Evolutionary conservation across 2,329 filamentous ascomycete genomes (phyloP).

Genomic region (Xylaria sp.): DNA sequence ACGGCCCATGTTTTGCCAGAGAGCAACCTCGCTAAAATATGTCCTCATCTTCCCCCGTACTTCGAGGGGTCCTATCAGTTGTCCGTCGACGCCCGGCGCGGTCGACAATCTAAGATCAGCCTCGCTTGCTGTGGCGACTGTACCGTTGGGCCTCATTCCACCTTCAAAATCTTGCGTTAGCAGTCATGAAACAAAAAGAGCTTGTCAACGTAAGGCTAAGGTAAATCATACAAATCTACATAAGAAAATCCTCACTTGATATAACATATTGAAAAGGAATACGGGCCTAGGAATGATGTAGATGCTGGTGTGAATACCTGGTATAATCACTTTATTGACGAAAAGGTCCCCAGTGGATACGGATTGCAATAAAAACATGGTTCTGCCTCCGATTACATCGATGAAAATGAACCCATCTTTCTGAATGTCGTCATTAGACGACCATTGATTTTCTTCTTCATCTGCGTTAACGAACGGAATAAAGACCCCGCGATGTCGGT

Average conservation of each 20-base stretch:
- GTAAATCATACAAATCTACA: background rate
- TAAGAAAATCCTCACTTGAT: background rate
- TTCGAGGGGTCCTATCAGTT: background rate
- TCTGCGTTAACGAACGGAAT: slow-evolving; percentile 7
- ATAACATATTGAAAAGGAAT: background rate
- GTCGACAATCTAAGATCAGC: slow-evolving; percentile 15
- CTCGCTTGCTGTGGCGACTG: too few species aligned
- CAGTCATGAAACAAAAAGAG: background rate
- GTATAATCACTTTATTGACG: background rate
- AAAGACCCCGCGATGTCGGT: slow-evolving; percentile 3
- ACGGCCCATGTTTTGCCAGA: background rate
- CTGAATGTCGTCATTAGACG: slow-evolving; percentile 1
- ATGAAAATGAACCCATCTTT: slow-evolving; percentile 1
- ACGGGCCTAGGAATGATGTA: background rate
- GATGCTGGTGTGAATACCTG: slow-evolving; percentile 12
- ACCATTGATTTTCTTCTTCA: background rate
- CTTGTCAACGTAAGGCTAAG: background rate
- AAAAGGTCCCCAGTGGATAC: slow-evolving; percentile 5
- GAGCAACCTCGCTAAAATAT: slow-evolving; percentile 14
- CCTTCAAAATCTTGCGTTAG: background rate
- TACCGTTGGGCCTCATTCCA: background rate
- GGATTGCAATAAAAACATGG: background rate
- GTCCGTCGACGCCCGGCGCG: background rate
- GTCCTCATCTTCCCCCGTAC: slow-evolving; percentile 10
- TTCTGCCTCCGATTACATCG: fast-evolving